Base-by-base conservation (phyloP, 192 early-diverging fungal species). In the Backusella liffmaniae region DNA sequence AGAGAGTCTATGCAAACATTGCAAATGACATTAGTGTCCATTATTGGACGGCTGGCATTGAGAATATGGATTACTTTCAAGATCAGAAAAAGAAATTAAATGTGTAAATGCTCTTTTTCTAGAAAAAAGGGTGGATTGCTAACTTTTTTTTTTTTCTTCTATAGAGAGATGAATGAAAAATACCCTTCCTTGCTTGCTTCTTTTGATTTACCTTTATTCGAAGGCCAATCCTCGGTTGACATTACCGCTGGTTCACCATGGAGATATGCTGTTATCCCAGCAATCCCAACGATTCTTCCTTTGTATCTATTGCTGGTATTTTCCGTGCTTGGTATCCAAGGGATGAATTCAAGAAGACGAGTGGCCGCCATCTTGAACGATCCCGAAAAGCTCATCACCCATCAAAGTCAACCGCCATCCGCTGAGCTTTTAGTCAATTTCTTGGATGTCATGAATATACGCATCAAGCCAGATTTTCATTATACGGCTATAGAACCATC, bases 31-130 rank as follows among this genome's bases (percentile, higher is more conserved):
- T 84, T 67, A 85, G 80, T n/a, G 89, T 90, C 0, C 89, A 88
- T 23, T 88, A 84, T 67, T 90, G 89, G 89, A 90, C 89, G 0
- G 87, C 87, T 15, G 83, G 85, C 23, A 84, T 90, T 36, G 74
- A 81, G 29, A 81, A 82, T 37, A 78, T 80, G 9, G 76, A 88
- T 73, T 83, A 83, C 16, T 88, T 88, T 53, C 26, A 66, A n/a
- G 73, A 84, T 7, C 37, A 37, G 12, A 70, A 70, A 6, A 76
- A 83, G 5, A 30, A 75, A 13, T 15, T 89, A 18, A 80, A 84
- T 18, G 76, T 89, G 88, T 89, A 86, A 76, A 81, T 26, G 18
- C 32, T 44, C 21, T 2, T 41, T 29, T 46, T 18, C 5, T n/a
- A 36, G 13, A 18, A 44, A 44, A 3, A 44, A 44, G 16, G 4